Percentiles rank a stretch among this genome's conserved stretches.
phyloP scores from a whole-genome alignment of 2,329 filamentous ascomycete genomes.

The Geosmithia putterillii region DNA sequence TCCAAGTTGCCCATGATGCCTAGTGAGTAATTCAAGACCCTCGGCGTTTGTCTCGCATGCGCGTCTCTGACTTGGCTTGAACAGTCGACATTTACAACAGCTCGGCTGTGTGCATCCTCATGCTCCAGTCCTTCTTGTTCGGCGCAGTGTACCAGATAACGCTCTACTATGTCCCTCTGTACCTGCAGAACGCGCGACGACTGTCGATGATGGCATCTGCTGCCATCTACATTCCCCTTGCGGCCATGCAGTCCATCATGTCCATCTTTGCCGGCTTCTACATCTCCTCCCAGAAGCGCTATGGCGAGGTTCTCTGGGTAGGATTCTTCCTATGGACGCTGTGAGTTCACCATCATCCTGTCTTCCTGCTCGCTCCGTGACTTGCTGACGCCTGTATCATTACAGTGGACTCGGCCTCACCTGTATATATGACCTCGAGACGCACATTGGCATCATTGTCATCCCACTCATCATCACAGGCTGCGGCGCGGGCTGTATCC shows the following conservation, averaged over 20 bases:
- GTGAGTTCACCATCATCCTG: too few relatives aligned
- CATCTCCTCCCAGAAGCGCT: slow-evolving; percentile 41
- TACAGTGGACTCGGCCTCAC: slow-evolving; percentile 24
- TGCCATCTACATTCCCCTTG: slow-evolving; percentile 34
- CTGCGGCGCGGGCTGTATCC: slow-evolving; percentile 36
- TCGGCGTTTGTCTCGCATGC: slow-evolving; percentile 5
- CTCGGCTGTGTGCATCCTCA: slow-evolving; percentile 36
- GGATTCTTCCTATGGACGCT: slow-evolving; percentile 22
- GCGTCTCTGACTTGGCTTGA: too few relatives aligned
- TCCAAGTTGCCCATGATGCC: slow-evolving; percentile 69
- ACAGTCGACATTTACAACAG: slow-evolving; percentile 43
- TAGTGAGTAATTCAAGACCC: too few relatives aligned
- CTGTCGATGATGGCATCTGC: slow-evolving; percentile 31
- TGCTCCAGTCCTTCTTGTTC: slow-evolving; percentile 47
- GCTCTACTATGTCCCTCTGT: slow-evolving; percentile 50
- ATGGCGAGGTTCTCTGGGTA: slow-evolving; percentile 43
- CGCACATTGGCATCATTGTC: slow-evolving; percentile 32
- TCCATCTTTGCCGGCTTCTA: slow-evolving; percentile 42
- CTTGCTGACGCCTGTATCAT: too few relatives aligned
- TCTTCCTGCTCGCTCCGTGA: too few relatives aligned
- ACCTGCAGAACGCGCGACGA: slow-evolving; percentile 41
- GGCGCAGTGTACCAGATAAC: slow-evolving; percentile 46
- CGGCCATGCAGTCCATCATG: slow-evolving; percentile 29
- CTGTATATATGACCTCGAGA: slow-evolving; percentile 31
- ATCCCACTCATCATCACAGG: slow-evolving; percentile 35